Percentiles rank a stretch among this genome's conserved stretches.
Conservation (phyloP, 2,329 filamentous ascomycete genomes). For the Karstenula rhodostoma region DNA sequence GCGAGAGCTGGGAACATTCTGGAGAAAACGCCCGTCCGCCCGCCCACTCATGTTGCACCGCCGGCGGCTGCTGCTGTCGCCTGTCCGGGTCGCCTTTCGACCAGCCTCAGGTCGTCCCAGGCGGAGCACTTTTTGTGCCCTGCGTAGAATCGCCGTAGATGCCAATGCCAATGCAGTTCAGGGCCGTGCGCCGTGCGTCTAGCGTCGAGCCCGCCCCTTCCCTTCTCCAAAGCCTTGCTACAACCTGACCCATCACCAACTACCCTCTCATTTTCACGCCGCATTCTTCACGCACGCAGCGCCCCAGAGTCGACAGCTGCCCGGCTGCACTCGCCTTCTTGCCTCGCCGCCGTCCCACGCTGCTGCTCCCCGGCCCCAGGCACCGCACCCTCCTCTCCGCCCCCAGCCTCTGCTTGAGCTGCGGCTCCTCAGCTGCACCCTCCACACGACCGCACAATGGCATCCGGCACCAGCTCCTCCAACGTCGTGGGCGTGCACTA, state of each 20-base stretch:
- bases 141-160: too few species aligned
- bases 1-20: not conserved
- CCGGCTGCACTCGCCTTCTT: conserved; percentile 14
- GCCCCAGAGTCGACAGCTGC: not conserved
- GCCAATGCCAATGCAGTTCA: conserved; percentile 6
- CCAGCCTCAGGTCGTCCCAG: conserved; percentile 1
- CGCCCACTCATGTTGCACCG: too few species aligned
- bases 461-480: conserved; percentile 88
- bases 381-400: conserved; percentile 12
- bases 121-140: not conserved
- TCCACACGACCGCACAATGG: conserved; percentile 62
- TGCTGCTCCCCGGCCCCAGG: conserved; percentile 1
- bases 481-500: conserved; percentile 99
- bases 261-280: conserved; percentile 12
- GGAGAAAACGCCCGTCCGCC: not conserved
- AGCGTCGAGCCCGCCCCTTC: conserved; percentile 14
- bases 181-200: conserved; percentile 7
- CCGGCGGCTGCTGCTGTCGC: not conserved
- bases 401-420: conserved; percentile 33
- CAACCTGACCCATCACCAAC: not conserved
- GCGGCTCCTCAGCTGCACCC: conserved; percentile 23
- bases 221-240: not conserved
- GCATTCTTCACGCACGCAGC: conserved; percentile 11
- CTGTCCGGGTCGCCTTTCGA: not conserved
- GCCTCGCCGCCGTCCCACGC: conserved; percentile 8